Conservation (phyloP, 495 filamentous ascomycete species). For the Podospora fimiseda region DNA sequence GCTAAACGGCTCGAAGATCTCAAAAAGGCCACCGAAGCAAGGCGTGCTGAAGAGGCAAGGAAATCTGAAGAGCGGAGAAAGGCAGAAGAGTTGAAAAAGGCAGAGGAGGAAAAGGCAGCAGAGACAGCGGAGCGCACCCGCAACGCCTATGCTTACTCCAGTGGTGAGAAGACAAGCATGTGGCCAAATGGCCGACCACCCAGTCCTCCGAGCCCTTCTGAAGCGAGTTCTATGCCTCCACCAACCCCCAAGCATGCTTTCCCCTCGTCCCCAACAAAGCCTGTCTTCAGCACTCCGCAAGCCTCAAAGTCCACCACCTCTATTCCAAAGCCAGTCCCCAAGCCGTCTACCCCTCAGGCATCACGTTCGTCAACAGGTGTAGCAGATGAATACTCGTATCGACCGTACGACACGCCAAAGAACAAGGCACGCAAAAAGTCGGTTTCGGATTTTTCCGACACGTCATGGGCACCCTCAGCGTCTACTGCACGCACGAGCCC, state of each 20-base stretch:
- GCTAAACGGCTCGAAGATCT: not conserved
- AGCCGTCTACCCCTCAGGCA: constrained; percentile 26
- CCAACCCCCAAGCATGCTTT: constrained; percentile 6
- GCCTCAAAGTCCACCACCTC: constrained; percentile 12
- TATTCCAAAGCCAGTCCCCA: constrained; percentile 10
- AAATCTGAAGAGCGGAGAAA: not conserved
- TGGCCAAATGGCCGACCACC: constrained; percentile 46
- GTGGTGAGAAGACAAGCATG: constrained; percentile 52
- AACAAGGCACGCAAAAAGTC: constrained; percentile 46
- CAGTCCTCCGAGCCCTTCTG: constrained; percentile 24
- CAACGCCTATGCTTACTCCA: constrained; percentile 45
- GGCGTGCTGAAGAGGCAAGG: not conserved
- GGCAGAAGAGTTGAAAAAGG: not conserved
- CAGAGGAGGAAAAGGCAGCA: constrained; percentile 18
- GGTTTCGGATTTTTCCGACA: constrained; percentile 69
- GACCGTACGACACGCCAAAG: constrained; percentile 74
- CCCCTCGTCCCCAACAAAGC: constrained; percentile 24
- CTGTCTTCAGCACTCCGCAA: constrained; percentile 34
- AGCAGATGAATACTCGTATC: constrained; percentile 67
- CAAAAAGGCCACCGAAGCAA: no score
- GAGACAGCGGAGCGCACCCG: constrained; percentile 27
- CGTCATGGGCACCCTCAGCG: constrained; percentile 73
- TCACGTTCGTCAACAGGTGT: constrained; percentile 50
- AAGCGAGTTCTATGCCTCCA: constrained; percentile 9
- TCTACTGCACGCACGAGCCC: constrained; percentile 82